Evolutionary conservation across 2,329 filamentous ascomycete genomes (phyloP), one percentile per base, ranked within the genome.

Genomic region (Penicillium vulpinum): DNA sequence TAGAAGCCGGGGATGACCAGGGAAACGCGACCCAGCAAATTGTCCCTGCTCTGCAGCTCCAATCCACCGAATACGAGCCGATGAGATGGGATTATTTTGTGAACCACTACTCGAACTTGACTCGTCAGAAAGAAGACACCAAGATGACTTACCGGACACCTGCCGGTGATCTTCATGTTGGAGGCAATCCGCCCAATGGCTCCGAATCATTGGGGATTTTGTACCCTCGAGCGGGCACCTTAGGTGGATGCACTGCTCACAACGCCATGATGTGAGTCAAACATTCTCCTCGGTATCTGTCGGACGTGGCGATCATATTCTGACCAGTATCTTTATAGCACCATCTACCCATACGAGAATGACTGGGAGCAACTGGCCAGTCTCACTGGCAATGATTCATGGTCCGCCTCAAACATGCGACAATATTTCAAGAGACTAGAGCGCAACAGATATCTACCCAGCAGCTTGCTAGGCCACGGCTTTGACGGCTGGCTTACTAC

Each of bases 11-110:
- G 41, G 82, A 84, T 58, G 84, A 87, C 62, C 79, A 84, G 58
- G 81, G 78, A 18, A 73, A 76, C 53, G 74, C 76, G 35, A 70
- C 75, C 57, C 80, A 83, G 64, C 80, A 83, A 60, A 78, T 81
- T 10, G 78, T 85, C 5, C 84, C 85, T 7, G 79, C 82, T 2
- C 79, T 83, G 64, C 79, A 80, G 22, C 78, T 79, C 46, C 76
- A 78, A 21, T 78, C 81, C 2, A 84, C 82, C 11, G 82, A 87
- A 64, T 81, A 86, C 58, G 76, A 77, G 24, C 77, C 78, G 18
- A 77, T 85, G 62, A 74, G 78, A 44, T 88, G 85, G 85, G 82
- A 86, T 69, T 88, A 83, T 72, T 88, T 82, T 61, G 83, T 86
- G n/a, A 79, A 79, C 44, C 85, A 88, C 69, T 87, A 86, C 65